These are phyloP conservation scores for Neodidymelliopsis sp. DNA, from an alignment of 2,329 filamentous ascomycete species.

Conservation along the genomic window DNA sequence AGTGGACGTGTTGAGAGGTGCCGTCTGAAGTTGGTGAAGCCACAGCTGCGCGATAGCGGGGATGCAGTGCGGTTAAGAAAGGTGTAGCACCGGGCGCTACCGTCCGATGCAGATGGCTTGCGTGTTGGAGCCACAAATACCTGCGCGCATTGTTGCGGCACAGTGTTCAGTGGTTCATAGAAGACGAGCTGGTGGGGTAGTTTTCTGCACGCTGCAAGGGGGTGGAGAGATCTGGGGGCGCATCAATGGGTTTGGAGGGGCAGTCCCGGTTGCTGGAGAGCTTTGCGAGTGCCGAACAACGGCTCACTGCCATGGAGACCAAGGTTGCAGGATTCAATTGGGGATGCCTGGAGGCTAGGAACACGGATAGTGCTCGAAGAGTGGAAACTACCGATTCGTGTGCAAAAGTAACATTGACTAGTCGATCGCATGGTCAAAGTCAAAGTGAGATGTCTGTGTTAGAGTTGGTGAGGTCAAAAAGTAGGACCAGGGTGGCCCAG, in stretches of 20 bases:
- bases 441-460: conserved; percentile 1
- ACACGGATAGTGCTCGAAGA: neutral
- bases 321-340: no score
- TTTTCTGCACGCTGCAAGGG: conserved; percentile 36
- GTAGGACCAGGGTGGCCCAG: neutral
- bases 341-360: neutral
- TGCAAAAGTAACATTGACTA: neutral
- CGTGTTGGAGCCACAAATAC: conserved; percentile 2
- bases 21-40: neutral
- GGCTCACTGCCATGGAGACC: neutral
- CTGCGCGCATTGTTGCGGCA: conserved; percentile 4
- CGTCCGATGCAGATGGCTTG: conserved; percentile 26
- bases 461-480: conserved; percentile 4
- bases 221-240: conserved; percentile 9
- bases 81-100: conserved; percentile 32
- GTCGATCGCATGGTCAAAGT: neutral
- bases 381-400: neutral
- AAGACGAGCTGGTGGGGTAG: conserved; percentile 15
- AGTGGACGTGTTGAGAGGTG: conserved; percentile 5
- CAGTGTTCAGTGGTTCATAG: conserved; percentile 5
- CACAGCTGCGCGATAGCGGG: conserved; percentile 3
- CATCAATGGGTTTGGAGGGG: conserved; percentile 3
- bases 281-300: neutral
- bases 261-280: neutral
- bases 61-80: conserved; percentile 8